These are phyloP conservation scores for Oemleria cerasiformis DNA, from an alignment of 306 rosid genomes.

Conservation along the genomic window DNA sequence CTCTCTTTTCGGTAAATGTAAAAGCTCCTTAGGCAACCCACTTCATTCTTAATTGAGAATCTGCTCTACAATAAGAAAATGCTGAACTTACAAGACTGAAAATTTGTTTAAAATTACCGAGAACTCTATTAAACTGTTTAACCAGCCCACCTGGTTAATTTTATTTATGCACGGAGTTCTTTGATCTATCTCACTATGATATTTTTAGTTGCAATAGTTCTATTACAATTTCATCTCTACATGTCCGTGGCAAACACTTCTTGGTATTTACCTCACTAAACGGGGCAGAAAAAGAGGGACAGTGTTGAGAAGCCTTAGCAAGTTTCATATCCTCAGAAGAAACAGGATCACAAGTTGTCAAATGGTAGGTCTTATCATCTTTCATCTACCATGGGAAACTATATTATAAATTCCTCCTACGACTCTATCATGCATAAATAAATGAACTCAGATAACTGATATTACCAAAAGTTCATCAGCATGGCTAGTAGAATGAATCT, in stretches of 20 bases:
- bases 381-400: slow-evolving; percentile 11
- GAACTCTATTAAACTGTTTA: neutral
- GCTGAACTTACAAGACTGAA: neutral
- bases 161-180: neutral
- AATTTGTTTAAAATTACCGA: neutral
- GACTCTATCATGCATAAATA: neutral
- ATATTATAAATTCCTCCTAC: neutral
- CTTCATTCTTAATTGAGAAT: slow-evolving; percentile 1
- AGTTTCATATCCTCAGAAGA: slow-evolving; percentile 1
- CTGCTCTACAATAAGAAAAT: slow-evolving; percentile 20
- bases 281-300: neutral
- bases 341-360: slow-evolving; percentile 1
- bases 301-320: slow-evolving; percentile 6
- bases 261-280: slow-evolving; percentile 1
- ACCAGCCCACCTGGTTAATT: slow-evolving; percentile 20
- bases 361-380: neutral
- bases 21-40: slow-evolving; percentile 5
- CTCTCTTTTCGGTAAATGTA: slow-evolving; percentile 16
- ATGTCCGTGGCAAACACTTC: neutral
- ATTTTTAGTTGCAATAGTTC: slow-evolving; percentile 3
- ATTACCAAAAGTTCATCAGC: slow-evolving; percentile 7
- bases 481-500: neutral
- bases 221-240: neutral
- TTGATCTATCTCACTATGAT: slow-evolving; percentile 5
- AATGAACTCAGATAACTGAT: neutral